Base-by-base conservation (phyloP, 2,329 filamentous ascomycete genomes). In the Trichoderma atroviride region DNA sequence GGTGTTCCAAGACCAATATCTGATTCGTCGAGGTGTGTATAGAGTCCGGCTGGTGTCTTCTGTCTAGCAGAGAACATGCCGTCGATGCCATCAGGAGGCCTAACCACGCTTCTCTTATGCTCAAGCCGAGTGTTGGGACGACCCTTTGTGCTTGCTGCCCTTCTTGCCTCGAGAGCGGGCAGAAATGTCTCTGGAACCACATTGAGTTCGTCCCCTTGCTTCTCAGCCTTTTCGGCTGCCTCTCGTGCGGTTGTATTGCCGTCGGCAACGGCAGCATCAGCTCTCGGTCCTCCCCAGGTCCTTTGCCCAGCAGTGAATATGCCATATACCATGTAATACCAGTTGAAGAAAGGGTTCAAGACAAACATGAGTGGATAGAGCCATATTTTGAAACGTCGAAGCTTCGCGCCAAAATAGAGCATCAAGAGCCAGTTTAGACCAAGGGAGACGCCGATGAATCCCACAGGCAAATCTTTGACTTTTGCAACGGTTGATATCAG, bases 261-360 rank as follows among this genome's bases (percentile, higher is more conserved):
- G 77, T 96, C 91, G 3, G 94, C 94, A 52, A 89, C 86, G 35
- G 92, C 93, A 0, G 94, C 94, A 79, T 98, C 95, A 1, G 93
- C 94, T 75, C 95, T 88, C 13, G 95, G 96, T 0, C 95, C 95
- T 73, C 95, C 95, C 95, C 96, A 99, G 1, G 95, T 98, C 73
- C 95, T 87, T 78, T 97, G 93, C 24, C 94, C 94, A 35, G 94
- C 94, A 0, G 95, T 97, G 80, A 97, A 96, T 74, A 97, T 96
- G 56, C 94, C 94, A 79, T 97, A 97, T 2, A 97, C 91, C 92
- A 97, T 97, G 82, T 98, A 98, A 70, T 93, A 88, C 95, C 95
- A 98, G 81, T 98, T 98, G 85, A 97, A 94, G 77, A 98, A 96
- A 0, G 96, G 95, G 77, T 97, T 98, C 72, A 97, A 80, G 58